A percentile compares a stretch with the other conserved stretches of the same genome.
Conservation (phyloP, 768 basidiomycete species). For the Boletus coccyginus region DNA sequence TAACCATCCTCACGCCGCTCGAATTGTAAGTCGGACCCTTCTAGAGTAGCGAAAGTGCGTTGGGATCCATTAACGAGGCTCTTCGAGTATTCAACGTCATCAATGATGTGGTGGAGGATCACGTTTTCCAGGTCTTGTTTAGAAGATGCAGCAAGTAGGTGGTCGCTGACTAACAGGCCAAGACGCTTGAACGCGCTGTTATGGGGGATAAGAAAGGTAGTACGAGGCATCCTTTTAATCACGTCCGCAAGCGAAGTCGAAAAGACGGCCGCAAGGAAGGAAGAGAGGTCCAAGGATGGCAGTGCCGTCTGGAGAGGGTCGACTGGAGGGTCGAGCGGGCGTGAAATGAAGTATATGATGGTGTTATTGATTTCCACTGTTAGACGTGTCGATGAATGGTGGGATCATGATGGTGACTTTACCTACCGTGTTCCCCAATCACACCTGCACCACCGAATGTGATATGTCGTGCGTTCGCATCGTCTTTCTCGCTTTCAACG, state of each 20-base stretch:
- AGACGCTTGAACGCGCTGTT: constrained; percentile 88
- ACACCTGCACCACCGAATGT: constrained; percentile 82
- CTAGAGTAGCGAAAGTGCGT: constrained; percentile 75
- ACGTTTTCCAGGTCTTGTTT: constrained; percentile 81
- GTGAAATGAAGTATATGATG: constrained; percentile 86
- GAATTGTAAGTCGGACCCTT: constrained; percentile 79
- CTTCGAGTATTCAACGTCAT: constrained; percentile 69
- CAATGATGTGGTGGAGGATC: constrained; percentile 83
- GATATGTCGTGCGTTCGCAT: constrained; percentile 50
- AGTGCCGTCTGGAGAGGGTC: constrained; percentile 80
- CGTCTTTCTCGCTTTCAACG: constrained; percentile 46
- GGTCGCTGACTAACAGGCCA: constrained; percentile 79
- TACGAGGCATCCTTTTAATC: constrained; percentile 60
- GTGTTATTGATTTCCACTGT: constrained; percentile 74
- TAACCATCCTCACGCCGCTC: constrained; percentile 53
- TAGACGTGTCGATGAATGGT: constrained; percentile 8
- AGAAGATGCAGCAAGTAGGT: constrained; percentile 76
- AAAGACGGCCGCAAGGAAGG: constrained; percentile 87
- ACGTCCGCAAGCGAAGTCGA: constrained; percentile 78
- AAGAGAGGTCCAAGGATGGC: constrained; percentile 80
- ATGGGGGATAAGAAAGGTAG: constrained; percentile 82
- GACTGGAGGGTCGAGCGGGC: constrained; percentile 76
- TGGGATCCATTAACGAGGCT: constrained; percentile 61
- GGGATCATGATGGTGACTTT: background rate
- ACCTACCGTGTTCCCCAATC: constrained; percentile 73